Conservation (phyloP, 2,329 filamentous ascomycete species). For the Talaromyces rugulosus region DNA sequence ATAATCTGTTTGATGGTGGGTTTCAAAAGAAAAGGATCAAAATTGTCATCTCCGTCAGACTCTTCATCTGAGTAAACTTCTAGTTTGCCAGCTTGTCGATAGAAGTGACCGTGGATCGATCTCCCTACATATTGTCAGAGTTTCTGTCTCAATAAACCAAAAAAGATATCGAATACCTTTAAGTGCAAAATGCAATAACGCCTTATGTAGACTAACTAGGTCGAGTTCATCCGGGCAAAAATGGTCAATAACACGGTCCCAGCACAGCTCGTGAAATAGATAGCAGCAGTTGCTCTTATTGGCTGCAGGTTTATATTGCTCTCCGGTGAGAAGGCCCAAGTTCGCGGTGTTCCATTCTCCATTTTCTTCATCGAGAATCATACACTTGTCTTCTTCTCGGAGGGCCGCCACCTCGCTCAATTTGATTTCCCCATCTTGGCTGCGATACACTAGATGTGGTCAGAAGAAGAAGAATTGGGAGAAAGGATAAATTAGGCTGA, state of each 20-base stretch:
- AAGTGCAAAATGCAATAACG: background rate
- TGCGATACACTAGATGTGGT: background rate
- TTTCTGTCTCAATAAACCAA: background rate
- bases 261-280: background rate
- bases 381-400: background rate
- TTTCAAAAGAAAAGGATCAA: background rate
- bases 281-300: background rate
- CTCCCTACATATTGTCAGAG: background rate
- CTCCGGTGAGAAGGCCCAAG: background rate
- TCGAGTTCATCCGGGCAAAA: background rate
- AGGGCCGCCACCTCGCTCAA: background rate
- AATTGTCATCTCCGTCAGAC: background rate
- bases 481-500: background rate
- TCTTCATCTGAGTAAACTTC: background rate
- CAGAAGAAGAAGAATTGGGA: background rate
- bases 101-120: background rate
- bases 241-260: background rate
- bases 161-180: background rate
- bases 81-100: background rate
- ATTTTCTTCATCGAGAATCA: background rate
- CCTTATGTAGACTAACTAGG: background rate
- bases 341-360: background rate
- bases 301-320: background rate
- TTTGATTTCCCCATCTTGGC: background rate
- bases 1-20: background rate